Evolutionary conservation across 768 basidiomycete genomes (phyloP).

Genomic region (Cyclocybe cylindracea): DNA sequence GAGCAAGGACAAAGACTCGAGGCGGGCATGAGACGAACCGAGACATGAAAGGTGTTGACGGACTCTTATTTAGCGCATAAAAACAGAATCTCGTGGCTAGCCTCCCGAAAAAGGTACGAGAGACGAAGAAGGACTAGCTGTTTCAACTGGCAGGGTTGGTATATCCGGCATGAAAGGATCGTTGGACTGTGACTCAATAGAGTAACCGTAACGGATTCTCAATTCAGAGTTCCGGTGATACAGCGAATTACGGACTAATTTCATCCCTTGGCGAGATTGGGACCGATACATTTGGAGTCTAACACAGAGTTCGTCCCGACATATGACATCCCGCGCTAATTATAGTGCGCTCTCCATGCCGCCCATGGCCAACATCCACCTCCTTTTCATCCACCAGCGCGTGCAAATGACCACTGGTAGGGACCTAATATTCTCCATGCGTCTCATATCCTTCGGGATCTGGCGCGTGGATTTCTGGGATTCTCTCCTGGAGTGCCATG

Average conservation of each 20-base stretch:
- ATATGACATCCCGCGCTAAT: slow-evolving; percentile 14
- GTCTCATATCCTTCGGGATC: too few relatives aligned
- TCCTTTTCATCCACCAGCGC: slow-evolving; percentile 2
- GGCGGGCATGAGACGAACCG: slow-evolving; percentile 33
- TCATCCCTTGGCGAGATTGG: slow-evolving; percentile 18
- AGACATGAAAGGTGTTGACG: slow-evolving; percentile 24
- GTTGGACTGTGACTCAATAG: slow-evolving; percentile 30
- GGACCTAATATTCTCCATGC: too few relatives aligned
- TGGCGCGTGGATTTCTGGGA: slow-evolving; percentile 1
- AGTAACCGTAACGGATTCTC: slow-evolving; percentile 30
- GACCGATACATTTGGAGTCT: slow-evolving; percentile 22
- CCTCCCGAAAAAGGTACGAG: slow-evolving; percentile 38
- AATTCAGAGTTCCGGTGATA: slow-evolving; percentile 34
- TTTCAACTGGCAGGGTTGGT: slow-evolving; percentile 36
- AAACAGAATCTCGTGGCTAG: slow-evolving; percentile 28
- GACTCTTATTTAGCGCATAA: slow-evolving; percentile 33
- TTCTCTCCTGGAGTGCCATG: slow-evolving; percentile 7
- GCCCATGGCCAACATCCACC: slow-evolving; percentile 1
- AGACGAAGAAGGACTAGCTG: slow-evolving; percentile 35
- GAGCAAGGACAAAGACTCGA: slow-evolving; percentile 12
- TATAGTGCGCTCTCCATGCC: slow-evolving; percentile 12
- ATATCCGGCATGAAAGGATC: slow-evolving; percentile 38
- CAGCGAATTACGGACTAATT: slow-evolving; percentile 28
- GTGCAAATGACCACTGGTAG: neutral
- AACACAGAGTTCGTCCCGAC: slow-evolving; percentile 11